phyloP scores from a whole-genome alignment of 345 rosid genomes.

The Gynandropsis gynandra region DNA sequence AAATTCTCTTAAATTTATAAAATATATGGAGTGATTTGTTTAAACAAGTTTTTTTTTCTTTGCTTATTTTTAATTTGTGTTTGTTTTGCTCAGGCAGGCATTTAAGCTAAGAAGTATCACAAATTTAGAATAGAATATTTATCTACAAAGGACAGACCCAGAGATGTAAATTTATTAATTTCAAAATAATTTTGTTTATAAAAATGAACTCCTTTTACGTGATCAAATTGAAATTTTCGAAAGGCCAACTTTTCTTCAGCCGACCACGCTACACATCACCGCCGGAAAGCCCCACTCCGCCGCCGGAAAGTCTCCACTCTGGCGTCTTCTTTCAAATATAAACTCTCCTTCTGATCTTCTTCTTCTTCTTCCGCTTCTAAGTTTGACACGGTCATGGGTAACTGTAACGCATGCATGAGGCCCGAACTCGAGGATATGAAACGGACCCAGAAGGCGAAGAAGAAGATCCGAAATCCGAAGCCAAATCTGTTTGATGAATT shows the following conservation, averaged over 20 bases:
- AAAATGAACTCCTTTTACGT: neutral
- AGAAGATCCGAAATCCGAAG: conserved; percentile 32
- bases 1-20: too few relatives aligned
- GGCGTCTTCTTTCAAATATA: neutral
- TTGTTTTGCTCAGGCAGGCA: too few relatives aligned
- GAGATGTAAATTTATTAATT: neutral
- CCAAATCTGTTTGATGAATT: conserved; percentile 50
- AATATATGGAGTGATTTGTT: too few relatives aligned
- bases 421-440: conserved; percentile 36
- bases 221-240: conserved; percentile 26
- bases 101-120: too few relatives aligned
- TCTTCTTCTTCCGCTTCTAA: neutral
- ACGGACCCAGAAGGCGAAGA: conserved; percentile 29
- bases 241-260: conserved; percentile 34
- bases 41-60: too few relatives aligned
- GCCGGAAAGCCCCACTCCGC: neutral
- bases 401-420: conserved; percentile 80
- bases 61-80: too few relatives aligned
- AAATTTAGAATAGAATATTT: too few relatives aligned
- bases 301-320: conserved; percentile 12
- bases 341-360: neutral
- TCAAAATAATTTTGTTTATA: neutral
- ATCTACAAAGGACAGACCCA: neutral
- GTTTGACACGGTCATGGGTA: conserved; percentile 52
- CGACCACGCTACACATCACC: conserved; percentile 46